phyloP scores from a whole-genome alignment of 2,329 filamentous ascomycete species.

The Grosmannia clavigera region DNA sequence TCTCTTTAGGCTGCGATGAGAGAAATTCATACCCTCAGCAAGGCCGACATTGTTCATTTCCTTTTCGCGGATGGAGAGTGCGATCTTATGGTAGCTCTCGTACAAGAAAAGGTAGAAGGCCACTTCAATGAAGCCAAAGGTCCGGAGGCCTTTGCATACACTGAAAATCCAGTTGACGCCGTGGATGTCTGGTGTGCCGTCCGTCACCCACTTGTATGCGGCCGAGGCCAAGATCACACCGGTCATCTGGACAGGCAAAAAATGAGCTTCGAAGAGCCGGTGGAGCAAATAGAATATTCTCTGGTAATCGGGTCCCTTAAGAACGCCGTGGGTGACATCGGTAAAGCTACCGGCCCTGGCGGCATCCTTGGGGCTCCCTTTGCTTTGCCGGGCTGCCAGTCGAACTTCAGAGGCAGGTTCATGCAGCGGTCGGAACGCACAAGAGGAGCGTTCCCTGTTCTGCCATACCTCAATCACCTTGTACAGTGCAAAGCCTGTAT shows the following conservation, averaged over 20 bases:
- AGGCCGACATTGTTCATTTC: constrained; percentile 57
- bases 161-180: constrained; percentile 46
- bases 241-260: constrained; percentile 55
- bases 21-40: constrained; percentile 53
- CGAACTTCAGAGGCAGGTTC: constrained; percentile 11
- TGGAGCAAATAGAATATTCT: constrained; percentile 48
- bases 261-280: constrained; percentile 63
- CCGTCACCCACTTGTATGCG: constrained; percentile 43
- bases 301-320: constrained; percentile 40
- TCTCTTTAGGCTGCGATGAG: constrained; percentile 39
- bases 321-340: constrained; percentile 37
- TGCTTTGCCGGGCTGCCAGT: constrained; percentile 10
- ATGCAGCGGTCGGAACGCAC: constrained; percentile 44
- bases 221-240: constrained; percentile 51
- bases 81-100: constrained; percentile 52
- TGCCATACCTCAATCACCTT: constrained; percentile 45
- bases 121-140: constrained; percentile 49
- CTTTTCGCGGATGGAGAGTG: constrained; percentile 45
- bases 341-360: constrained; percentile 40
- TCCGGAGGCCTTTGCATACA: constrained; percentile 47
- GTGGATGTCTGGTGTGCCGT: constrained; percentile 37
- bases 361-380: not conserved
- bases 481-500: constrained; percentile 53
- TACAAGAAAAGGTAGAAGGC: constrained; percentile 54
- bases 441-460: constrained; percentile 42